Percentiles rank a stretch among this genome's conserved stretches.
Evolutionary conservation across 2,329 filamentous ascomycete genomes (phyloP).

Genomic region (Colletotrichum melonis): DNA sequence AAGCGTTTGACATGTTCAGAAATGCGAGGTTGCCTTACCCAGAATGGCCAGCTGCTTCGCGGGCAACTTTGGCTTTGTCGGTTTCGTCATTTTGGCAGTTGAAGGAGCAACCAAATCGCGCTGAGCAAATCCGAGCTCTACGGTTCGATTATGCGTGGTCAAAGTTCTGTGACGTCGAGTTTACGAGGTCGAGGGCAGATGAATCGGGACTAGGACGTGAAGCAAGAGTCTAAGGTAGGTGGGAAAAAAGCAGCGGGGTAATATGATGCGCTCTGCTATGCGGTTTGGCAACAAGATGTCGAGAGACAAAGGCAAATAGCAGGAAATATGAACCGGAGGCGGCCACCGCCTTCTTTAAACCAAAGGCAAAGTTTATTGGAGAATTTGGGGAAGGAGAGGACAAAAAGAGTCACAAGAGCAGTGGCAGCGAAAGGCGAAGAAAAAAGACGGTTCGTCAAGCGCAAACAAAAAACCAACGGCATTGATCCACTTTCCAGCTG

Average conservation of each 20-base stretch:
- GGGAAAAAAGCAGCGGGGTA: neutral
- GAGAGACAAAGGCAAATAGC: neutral
- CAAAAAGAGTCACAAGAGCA: conserved; percentile 32
- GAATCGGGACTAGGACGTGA: neutral
- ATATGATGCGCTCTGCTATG: neutral
- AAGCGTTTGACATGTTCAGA: conserved; percentile 21
- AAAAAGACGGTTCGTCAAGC: conserved; percentile 29
- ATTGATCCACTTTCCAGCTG: conserved; percentile 31
- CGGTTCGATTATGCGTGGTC: neutral
- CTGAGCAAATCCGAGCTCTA: neutral
- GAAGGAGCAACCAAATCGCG: neutral
- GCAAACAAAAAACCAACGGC: conserved; percentile 16
- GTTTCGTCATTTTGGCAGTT: conserved; percentile 35
- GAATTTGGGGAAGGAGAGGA: conserved; percentile 5
- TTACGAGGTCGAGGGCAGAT: neutral
- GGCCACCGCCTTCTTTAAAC: conserved; percentile 15
- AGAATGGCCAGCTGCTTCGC: conserved; percentile 82
- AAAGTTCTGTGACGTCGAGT: neutral
- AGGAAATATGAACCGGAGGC: neutral
- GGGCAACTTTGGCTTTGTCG: conserved; percentile 72
- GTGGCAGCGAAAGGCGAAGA: neutral
- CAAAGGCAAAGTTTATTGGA: conserved; percentile 15
- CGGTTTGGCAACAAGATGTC: neutral
- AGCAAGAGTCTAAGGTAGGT: neutral
- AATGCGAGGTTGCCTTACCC: conserved; percentile 62